Evolutionary conservation across 1,284 basidiomycete genomes (phyloP).

Genomic region (Melanopsichium pennsylvanicum): DNA sequence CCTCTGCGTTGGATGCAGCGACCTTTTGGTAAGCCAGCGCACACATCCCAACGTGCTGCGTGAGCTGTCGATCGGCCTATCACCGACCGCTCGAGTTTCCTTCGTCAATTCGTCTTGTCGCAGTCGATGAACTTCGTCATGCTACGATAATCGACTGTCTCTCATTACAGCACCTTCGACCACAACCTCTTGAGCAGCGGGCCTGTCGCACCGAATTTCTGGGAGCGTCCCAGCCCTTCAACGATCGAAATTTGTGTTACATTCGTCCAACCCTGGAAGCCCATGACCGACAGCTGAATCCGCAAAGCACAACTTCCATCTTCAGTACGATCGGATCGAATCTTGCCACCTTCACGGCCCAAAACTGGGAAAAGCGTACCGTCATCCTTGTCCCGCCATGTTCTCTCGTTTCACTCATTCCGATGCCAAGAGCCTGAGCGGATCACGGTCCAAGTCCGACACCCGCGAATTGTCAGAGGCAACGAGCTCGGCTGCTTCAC

Average conservation of each 20-base stretch:
- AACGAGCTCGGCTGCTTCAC: not conserved
- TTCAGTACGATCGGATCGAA: not conserved
- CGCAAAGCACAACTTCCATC: not conserved
- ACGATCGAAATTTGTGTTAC: no score
- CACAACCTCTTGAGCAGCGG: no score
- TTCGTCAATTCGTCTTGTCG: no score
- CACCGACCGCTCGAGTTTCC: no score
- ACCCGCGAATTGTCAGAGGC: not conserved
- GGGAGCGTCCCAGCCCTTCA: no score
- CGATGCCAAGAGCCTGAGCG: conserved; percentile 24
- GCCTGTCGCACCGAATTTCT: no score
- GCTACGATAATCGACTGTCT: conserved; percentile 1
- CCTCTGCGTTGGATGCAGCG: no score
- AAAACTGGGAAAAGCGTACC: not conserved
- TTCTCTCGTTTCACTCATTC: conserved; percentile 20
- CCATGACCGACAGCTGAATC: not conserved
- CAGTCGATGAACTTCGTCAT: no score
- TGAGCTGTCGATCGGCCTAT: no score
- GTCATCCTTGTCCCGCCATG: conserved; percentile 1
- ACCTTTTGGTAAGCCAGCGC: no score
- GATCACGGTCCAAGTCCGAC: conserved; percentile 1
- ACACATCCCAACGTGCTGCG: no score
- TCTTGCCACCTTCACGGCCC: not conserved
- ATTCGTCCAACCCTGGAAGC: not conserved
- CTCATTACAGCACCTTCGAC: no score